Conservation (phyloP, 75 land plant genomes). For the Cunninghamia lanceolata region DNA sequence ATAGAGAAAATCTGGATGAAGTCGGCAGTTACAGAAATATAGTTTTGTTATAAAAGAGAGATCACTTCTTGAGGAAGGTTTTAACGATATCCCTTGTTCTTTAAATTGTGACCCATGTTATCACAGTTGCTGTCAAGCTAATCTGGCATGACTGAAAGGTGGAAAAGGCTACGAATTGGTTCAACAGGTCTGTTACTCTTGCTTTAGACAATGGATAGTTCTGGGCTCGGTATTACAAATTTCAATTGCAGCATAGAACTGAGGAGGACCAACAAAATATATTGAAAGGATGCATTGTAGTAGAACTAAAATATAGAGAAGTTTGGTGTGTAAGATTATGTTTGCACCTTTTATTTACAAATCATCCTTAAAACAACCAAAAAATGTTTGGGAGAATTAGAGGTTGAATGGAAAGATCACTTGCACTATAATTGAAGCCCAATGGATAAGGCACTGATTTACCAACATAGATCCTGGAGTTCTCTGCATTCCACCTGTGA, state of each 20-base stretch:
- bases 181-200: conserved; percentile 83
- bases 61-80: conserved; percentile 72
- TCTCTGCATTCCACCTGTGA: too few relatives aligned
- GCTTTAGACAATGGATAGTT: conserved; percentile 95
- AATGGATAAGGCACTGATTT: too few relatives aligned
- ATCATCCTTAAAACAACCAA: too few relatives aligned
- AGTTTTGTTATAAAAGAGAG: conserved; percentile 71
- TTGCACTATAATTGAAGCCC: too few relatives aligned
- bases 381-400: too few relatives aligned
- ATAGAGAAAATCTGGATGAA: conserved; percentile 98
- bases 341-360: too few relatives aligned
- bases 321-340: too few relatives aligned
- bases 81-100: conserved; percentile 66
- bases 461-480: too few relatives aligned
- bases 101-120: conserved; percentile 90
- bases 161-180: conserved; percentile 84
- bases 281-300: conserved; percentile 63
- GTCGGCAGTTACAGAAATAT: conserved; percentile 93
- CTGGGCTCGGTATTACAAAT: conserved; percentile 91
- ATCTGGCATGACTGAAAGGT: conserved; percentile 96
- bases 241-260: conserved; percentile 83
- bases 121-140: conserved; percentile 84
- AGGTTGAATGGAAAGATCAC: too few relatives aligned
- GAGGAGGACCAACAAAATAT: conserved; percentile 85
- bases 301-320: conserved; percentile 94